Base-by-base conservation (phyloP, 768 basidiomycete genomes). In the Boletus rubescentipes region DNA sequence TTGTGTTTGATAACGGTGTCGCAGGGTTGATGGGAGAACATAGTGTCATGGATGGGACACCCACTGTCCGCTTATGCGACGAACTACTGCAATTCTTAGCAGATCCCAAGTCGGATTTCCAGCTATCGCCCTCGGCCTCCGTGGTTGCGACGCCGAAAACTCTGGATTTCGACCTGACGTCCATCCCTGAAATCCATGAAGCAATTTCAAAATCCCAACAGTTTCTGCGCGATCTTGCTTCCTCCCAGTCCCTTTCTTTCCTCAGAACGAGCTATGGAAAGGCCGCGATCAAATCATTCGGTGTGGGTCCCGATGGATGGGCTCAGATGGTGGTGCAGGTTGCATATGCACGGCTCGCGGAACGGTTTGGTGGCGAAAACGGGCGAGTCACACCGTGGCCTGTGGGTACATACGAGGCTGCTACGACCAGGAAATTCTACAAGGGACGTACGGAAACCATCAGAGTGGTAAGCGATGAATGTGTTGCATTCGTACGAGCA, bases 371-470 rank as follows among this genome's bases (percentile, higher is more conserved):
- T 35, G 46, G 47, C 1, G 43, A 55, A 43, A 58, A 60, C 36
- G 56, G 59, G 39, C 61, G 68, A n/a, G 59, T 55, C 2, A 61
- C 65, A 3, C 70, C 77, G 35, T 75, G 78, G 74, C 74, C 75
- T 29, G 93, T 90, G 3, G 91, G 82, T 5, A 93, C 93, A n/a
- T 98, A 98, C 67, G 95, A 98, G 72, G 89, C 92, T 52, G 93
- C 93, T 32, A 86, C 90, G 56, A 94, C 93, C n/a, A 79, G 95
- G 31, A 83, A 81, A 67, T 97, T 89, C 72, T 79, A 80, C 72
- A 90, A 93, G 65, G 95, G 95, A 14, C 80, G 95, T 43, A 98
- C 95, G 23, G 95, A 98, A 73, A 87, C 91, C n/a, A 92, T 98
- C 54, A 79, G 95, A 6, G 86, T 92, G 46, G 87, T 93, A 14